Evolutionary conservation across 2,329 filamentous ascomycete species (phyloP).

Genomic region (Metarhizium album): DNA sequence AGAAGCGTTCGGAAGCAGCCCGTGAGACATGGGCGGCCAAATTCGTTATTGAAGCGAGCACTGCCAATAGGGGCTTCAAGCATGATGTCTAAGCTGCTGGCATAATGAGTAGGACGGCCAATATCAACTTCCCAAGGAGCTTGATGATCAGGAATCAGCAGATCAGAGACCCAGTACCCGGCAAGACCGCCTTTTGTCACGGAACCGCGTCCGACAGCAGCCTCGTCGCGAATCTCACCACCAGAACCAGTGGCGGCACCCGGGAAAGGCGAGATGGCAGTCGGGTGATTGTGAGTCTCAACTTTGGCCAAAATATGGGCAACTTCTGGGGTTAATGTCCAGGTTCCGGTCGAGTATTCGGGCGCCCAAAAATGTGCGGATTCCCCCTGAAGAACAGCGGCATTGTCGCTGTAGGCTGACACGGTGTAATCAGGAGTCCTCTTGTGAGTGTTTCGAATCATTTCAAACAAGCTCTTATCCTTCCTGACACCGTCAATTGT

Average conservation of each 20-base stretch:
- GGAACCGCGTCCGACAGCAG: constrained; percentile 85
- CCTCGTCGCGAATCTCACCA: constrained; percentile 92
- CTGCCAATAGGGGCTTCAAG: constrained; percentile 91
- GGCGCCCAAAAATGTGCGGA: constrained; percentile 63
- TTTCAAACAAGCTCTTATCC: constrained; percentile 74
- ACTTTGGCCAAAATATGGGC: constrained; percentile 89
- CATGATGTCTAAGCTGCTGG: constrained; percentile 94
- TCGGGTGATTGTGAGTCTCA: constrained; percentile 96
- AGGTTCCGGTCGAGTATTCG: constrained; percentile 74
- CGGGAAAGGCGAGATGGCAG: constrained; percentile 84
- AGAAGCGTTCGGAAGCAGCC: constrained; percentile 90
- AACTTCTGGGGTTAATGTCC: constrained; percentile 75
- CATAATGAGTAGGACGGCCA: constrained; percentile 83
- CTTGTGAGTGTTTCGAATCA: constrained; percentile 95
- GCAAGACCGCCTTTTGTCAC: constrained; percentile 84
- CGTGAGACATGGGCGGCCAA: constrained; percentile 77
- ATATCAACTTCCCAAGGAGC: constrained; percentile 88
- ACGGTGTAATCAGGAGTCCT: constrained; percentile 72
- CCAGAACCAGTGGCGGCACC: constrained; percentile 92
- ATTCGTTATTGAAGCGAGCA: constrained; percentile 96
- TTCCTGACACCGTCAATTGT: constrained; percentile 80
- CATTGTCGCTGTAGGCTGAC: constrained; percentile 95
- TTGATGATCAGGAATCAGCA: constrained; percentile 72
- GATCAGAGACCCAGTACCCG: constrained; percentile 91
- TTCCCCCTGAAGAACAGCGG: constrained; percentile 58